Conservation (phyloP, 1,139 yeast species). For the Protomyces arabidopsidicola region DNA sequence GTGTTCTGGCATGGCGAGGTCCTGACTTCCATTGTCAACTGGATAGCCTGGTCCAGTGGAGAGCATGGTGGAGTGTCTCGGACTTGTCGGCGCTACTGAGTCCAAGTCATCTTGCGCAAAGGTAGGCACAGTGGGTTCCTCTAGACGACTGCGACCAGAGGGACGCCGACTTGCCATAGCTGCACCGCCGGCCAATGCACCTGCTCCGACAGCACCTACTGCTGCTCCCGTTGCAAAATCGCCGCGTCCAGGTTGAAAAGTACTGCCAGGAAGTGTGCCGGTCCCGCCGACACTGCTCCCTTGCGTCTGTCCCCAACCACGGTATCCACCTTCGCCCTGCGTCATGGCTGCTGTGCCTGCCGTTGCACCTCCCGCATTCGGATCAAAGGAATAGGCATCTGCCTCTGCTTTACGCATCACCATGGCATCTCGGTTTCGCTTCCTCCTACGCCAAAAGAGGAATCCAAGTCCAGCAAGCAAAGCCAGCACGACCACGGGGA, state of each 20-base stretch:
- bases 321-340: slow-evolving; percentile 1
- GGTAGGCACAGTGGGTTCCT: not conserved
- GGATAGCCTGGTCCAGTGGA: not conserved
- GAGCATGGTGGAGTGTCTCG: not conserved
- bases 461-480: slow-evolving; percentile 27
- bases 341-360: not conserved
- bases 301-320: slow-evolving; percentile 24
- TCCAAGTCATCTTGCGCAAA: not conserved
- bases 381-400: slow-evolving; percentile 33
- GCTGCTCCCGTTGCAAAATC: not conserved
- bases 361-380: slow-evolving; percentile 17
- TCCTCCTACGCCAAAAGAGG: slow-evolving; percentile 30
- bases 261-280: not conserved
- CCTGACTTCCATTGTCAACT: not conserved
- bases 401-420: slow-evolving; percentile 31
- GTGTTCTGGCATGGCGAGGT: not conserved
- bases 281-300: not conserved
- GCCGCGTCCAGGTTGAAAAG: not conserved
- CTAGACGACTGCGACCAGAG: not conserved
- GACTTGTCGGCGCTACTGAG: not conserved
- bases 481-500: slow-evolving; percentile 30
- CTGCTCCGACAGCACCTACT: not conserved
- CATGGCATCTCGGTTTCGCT: slow-evolving; percentile 22
- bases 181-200: not conserved
- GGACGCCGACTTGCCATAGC: not conserved